A percentile compares a stretch with the other conserved stretches of the same genome.
phyloP scores from a whole-genome alignment of 148 eudicot species.

The Rhododendron williamsianum region DNA sequence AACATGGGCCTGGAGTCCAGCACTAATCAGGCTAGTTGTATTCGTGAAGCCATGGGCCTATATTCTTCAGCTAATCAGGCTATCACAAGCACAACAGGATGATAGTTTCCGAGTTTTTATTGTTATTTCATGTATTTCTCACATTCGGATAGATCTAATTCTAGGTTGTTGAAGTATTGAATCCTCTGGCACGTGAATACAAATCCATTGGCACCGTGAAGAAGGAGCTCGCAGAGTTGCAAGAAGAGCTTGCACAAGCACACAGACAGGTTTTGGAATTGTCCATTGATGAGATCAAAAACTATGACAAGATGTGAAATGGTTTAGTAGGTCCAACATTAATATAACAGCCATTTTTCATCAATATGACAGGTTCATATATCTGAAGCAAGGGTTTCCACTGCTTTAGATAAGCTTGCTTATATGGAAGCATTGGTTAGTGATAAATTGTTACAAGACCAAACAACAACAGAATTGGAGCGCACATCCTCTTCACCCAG shows the following conservation, averaged over 20 bases:
- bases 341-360: not conserved
- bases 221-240: conserved; percentile 82
- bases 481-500: conserved; percentile 39
- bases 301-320: not conserved
- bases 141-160: conserved; percentile 13
- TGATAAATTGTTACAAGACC: conserved; percentile 79
- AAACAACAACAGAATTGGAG: conserved; percentile 33
- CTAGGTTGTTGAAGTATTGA: conserved; percentile 89
- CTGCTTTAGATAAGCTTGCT: conserved; percentile 90
- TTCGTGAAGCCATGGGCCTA: not conserved
- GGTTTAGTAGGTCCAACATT: not conserved
- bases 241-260: conserved; percentile 76
- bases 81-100: not conserved
- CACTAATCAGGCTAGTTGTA: not conserved
- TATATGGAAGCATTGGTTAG: conserved; percentile 81
- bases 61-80: not conserved
- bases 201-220: conserved; percentile 85
- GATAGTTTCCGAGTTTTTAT: not conserved
- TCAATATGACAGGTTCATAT: conserved; percentile 68
- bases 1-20: not conserved
- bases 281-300: not conserved
- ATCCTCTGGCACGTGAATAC: conserved; percentile 88
- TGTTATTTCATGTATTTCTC: conserved; percentile 11
- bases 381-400: conserved; percentile 82
- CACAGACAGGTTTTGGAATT: conserved; percentile 67